Base-by-base conservation (phyloP, 1,284 basidiomycete genomes). In the Anthracocystis setariae region DNA sequence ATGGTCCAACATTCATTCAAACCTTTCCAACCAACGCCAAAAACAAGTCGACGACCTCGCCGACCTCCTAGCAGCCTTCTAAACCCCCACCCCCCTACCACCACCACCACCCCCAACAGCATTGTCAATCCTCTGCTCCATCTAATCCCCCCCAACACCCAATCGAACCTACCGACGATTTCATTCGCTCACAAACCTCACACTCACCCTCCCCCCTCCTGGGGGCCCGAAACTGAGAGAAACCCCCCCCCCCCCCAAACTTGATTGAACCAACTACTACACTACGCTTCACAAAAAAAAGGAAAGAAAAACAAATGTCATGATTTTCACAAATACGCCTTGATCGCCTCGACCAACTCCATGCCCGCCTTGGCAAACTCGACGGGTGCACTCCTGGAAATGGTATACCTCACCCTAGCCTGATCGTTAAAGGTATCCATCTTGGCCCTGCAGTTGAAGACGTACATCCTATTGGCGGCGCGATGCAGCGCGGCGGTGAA, bases 401-500 rank as follows among this genome's bases (percentile, higher is more conserved):
- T 75, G 10, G 78, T 82, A 60, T 82, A 82, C 25, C 80, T 65
- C 38, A 79, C 74, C 43, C 80, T 66, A 1, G 70, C 63, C 37
- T 67, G 65, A 49, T 80, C 79, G 58, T 82, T 79, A 47, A 78
- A 81, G 10, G 74, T 81, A 46, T 82, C 81, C 74, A 79, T 77
- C 85, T 92, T 94, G 10, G 93, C 95, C 47, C 90, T 89, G 83
- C 93, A 93, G 51, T 88, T 87, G 84, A 98, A 93, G 76, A 92
- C 91, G 84, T 87, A 96, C 2, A 88, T 88, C 69, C 87, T 86
- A 65, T 90, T 91, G 8, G 86, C 86, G 1, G 91, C 89, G 53
- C 87, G 87, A 53, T 88, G 86, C 76, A 97, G 84, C 44, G 89
- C 85, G 9, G 85, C 84, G 62, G 87, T 88, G 81, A 88, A 93